These are phyloP conservation scores for Rossbeevera mucosa DNA, from an alignment of 768 basidiomycete species.

Conservation along the genomic window DNA sequence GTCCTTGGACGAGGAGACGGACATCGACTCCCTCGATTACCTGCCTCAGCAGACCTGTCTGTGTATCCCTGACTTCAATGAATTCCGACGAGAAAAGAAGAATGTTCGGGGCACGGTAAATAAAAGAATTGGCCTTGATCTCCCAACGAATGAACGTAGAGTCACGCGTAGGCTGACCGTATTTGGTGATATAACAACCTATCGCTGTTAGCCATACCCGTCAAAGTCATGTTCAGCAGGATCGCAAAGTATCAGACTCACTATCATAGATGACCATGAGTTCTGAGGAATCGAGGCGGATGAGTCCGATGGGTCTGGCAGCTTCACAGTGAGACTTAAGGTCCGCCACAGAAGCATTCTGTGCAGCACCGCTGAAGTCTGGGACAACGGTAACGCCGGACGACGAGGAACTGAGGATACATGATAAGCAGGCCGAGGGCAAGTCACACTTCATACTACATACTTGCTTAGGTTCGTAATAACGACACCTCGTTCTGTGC, in stretches of 20 bases:
- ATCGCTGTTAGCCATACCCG: constrained; percentile 42
- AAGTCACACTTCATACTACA: constrained; percentile 16
- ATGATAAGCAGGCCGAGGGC: not conserved
- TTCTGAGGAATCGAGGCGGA: constrained; percentile 51
- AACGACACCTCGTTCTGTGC: constrained; percentile 59
- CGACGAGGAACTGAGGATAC: constrained; percentile 35
- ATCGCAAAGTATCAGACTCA: constrained; percentile 31
- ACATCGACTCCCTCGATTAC: constrained; percentile 74
- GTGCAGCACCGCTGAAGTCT: constrained; percentile 43
- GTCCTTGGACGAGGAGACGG: constrained; percentile 51
- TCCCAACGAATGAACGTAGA: constrained; percentile 76
- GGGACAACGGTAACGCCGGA: constrained; percentile 52
- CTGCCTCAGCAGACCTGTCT: constrained; percentile 69
- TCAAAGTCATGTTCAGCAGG: not conserved
- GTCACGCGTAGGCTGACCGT: constrained; percentile 60
- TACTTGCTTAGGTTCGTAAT: constrained; percentile 69
- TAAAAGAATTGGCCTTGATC: constrained; percentile 57
- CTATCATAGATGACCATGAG: constrained; percentile 73
- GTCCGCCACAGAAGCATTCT: constrained; percentile 37
- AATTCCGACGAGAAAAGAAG: constrained; percentile 72
- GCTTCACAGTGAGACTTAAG: constrained; percentile 58
- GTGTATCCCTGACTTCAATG: constrained; percentile 65
- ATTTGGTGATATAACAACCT: constrained; percentile 72
- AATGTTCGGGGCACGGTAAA: constrained; percentile 56
- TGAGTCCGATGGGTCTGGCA: constrained; percentile 62